phyloP scores from a whole-genome alignment of 1,139 yeast species.

The Yamadazyma epiphylla region DNA sequence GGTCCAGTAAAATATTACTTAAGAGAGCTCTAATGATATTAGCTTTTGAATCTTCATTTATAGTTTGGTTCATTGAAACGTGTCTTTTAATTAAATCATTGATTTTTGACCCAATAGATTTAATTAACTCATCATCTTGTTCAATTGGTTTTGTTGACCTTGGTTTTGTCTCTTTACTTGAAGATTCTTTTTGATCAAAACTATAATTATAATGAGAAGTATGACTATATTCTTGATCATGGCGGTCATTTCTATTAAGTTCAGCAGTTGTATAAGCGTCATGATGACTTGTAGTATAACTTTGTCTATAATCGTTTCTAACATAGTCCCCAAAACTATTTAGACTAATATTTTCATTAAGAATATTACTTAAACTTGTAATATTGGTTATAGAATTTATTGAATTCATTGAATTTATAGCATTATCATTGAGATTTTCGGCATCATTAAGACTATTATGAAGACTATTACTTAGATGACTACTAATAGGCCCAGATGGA shows the following conservation, averaged over 20 bases:
- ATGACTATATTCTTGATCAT: neutral
- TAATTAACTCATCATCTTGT: constrained; percentile 9
- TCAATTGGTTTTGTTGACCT: constrained; percentile 5
- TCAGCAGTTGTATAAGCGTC: no score
- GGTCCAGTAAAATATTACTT: constrained; percentile 8
- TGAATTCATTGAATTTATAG: constrained; percentile 2
- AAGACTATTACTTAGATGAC: neutral
- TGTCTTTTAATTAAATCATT: constrained; percentile 8
- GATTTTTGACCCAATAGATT: constrained; percentile 6
- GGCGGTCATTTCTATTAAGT: no score
- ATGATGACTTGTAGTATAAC: no score
- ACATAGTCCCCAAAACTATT: no score
- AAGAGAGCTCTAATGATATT: constrained; percentile 7
- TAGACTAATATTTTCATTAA: neutral
- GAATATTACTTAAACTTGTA: neutral
- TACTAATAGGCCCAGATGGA: neutral
- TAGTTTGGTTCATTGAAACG: constrained; percentile 5
- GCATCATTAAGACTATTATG: neutral
- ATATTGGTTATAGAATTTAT: no score
- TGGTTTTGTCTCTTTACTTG: neutral
- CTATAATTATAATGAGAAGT: neutral
- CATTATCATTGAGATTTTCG: constrained; percentile 1
- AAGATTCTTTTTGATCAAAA: neutral
- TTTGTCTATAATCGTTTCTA: no score
- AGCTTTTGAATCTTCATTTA: constrained; percentile 10